Evolutionary conservation across 352 stramenopile species (phyloP), one percentile per base, ranked within the genome.

Genomic region (Elongisporangium senticosum): DNA sequence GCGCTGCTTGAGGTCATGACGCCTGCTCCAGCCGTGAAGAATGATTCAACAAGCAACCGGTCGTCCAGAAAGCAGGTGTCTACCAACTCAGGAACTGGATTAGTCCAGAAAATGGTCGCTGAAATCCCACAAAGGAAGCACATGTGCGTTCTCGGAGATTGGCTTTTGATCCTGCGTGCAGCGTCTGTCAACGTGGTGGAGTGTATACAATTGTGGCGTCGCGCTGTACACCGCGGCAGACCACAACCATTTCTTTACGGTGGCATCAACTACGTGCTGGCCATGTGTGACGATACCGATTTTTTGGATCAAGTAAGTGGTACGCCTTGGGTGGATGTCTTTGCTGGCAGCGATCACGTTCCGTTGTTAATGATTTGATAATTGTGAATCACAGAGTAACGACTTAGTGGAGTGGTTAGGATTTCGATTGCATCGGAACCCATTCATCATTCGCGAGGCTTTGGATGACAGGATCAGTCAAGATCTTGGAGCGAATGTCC

Each of bases 161-260:
- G 74, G 59, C 59, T 89, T 17, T 58, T 89, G 14, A 39, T 86
- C 5, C 58, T 74, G 48, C 79, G 79, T 19, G 68, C 68, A 13
- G 72, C 76, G 58, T 87, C 79, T 0, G 74, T 87, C 49, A 75
- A 77, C 51, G 79, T 89, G 0, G 72, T 89, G 4, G 77, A 86
- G 49, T 69, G 62, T 53, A 64, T 89, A 11, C 51, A 73, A 8
- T 47, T 51, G 0, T 89, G 76, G 79, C 61, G 79, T 7, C 19
- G 57, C 19, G 47, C 69, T 28, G 62, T 81, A 6, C 74, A 89
- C 22, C 56, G 72, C 4, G 59, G 58, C 1, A 61, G 59, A 7
- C 71, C 75, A 15, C 53, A 67, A 19, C 70, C 74, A 2, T 89
- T 72, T 48, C 55, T 83, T 7, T 50, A 74, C 28, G 51, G 76